Percentiles rank a stretch among this genome's conserved stretches.
phyloP scores from a whole-genome alignment of 192 early-diverging fungal species.

The Gryganskiella cystojenkinii region DNA sequence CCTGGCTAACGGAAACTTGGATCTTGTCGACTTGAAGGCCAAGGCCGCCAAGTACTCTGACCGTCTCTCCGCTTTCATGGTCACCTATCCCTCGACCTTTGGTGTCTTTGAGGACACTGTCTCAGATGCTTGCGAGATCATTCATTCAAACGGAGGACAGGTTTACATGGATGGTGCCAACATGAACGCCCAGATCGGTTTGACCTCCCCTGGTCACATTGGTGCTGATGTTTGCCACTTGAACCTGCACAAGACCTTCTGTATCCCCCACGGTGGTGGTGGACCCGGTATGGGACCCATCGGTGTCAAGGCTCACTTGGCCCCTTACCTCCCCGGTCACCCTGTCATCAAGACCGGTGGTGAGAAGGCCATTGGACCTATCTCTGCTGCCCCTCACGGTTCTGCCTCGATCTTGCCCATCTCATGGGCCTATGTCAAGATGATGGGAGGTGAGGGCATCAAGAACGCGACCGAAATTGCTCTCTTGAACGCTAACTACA shows the following conservation, averaged over 20 bases:
- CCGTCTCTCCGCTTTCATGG: conserved; percentile 93
- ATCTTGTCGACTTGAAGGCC: conserved; percentile 87
- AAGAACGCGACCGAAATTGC: conserved; percentile 89
- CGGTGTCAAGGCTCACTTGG: conserved; percentile 91
- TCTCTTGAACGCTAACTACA: conserved; percentile 99
- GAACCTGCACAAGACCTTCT: conserved; percentile 99
- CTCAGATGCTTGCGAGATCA: conserved; percentile 87
- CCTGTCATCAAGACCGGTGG: conserved; percentile 82
- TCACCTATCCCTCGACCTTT: conserved; percentile 99
- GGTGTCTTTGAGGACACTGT: conserved; percentile 97
- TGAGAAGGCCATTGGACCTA: conserved; percentile 87
- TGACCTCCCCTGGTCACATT: conserved; percentile 90
- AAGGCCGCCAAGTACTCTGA: conserved; percentile 93
- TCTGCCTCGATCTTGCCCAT: conserved; percentile 97
- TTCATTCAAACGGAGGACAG: conserved; percentile 95
- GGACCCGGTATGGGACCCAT: conserved; percentile 99
- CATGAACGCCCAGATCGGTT: conserved; percentile 90
- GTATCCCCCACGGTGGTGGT: conserved; percentile 98
- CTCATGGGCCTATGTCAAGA: conserved; percentile 98
- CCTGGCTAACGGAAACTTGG: conserved; percentile 91
- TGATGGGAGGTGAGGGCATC: conserved; percentile 97
- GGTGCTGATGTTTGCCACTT: conserved; percentile 99
- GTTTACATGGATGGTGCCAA: conserved; percentile 99
- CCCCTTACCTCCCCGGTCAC: conserved; percentile 93
- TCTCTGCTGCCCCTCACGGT: conserved; percentile 97